These are phyloP conservation scores for Ustilago trichophora DNA, from an alignment of 1,284 basidiomycete genomes.

Conservation along the genomic window DNA sequence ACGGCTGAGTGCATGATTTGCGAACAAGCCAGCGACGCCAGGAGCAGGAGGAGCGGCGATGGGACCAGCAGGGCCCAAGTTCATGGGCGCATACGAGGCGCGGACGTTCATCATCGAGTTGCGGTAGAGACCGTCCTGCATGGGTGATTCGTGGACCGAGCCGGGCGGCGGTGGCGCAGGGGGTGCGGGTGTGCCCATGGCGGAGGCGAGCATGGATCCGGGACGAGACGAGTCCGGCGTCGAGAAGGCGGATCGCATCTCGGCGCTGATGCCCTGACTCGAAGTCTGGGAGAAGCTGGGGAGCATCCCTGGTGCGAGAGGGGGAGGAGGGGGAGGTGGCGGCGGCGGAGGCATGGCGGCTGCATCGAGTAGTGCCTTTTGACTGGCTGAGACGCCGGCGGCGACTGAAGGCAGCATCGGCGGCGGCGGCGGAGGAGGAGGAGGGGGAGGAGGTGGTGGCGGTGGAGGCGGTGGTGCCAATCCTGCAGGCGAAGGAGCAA, in stretches of 20 bases:
- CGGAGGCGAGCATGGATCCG: slow-evolving; percentile 38
- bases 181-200: slow-evolving; percentile 67
- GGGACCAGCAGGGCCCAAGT: slow-evolving; percentile 57
- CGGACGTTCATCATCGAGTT: slow-evolving; percentile 64
- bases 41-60: slow-evolving; percentile 64
- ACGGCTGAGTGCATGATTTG: slow-evolving; percentile 66
- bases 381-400: slow-evolving; percentile 7
- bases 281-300: slow-evolving; percentile 14
- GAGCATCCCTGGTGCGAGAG: slow-evolving; percentile 36
- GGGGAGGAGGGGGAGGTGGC: slow-evolving; percentile 49
- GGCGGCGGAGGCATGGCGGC: slow-evolving; percentile 50
- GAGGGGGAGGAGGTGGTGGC: slow-evolving; percentile 39
- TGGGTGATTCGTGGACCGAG: slow-evolving; percentile 40
- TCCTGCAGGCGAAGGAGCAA: slow-evolving; percentile 8
- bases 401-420: slow-evolving; percentile 28
- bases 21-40: slow-evolving; percentile 72
- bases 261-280: slow-evolving; percentile 13
- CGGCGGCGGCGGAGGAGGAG: slow-evolving; percentile 43
- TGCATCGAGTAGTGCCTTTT: slow-evolving; percentile 26
- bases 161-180: slow-evolving; percentile 68
- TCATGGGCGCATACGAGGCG: slow-evolving; percentile 42
- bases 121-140: slow-evolving; percentile 30
- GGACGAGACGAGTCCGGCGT: slow-evolving; percentile 47
- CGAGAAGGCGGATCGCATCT: slow-evolving; percentile 46
- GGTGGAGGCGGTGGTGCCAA: slow-evolving; percentile 27